A percentile compares a stretch with the other conserved stretches of the same genome.
These are phyloP conservation scores for Termitomyces sp. DNA, from an alignment of 768 basidiomycete genomes.

Conservation along the genomic window DNA sequence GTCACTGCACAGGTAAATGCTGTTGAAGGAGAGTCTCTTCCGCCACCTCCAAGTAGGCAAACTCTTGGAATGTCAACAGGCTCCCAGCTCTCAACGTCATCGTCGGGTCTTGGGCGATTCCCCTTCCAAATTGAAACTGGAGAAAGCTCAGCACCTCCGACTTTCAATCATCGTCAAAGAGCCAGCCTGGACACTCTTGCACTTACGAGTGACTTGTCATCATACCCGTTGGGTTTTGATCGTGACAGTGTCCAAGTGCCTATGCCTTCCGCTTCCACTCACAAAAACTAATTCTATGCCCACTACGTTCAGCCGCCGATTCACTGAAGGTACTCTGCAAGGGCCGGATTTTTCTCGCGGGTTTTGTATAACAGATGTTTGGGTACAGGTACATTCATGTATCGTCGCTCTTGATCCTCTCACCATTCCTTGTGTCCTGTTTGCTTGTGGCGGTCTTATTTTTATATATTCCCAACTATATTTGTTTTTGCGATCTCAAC, in stretches of 20 bases:
- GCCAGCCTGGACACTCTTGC: slow-evolving; percentile 85
- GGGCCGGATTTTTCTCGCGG: slow-evolving; percentile 10
- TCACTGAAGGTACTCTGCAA: slow-evolving; percentile 2
- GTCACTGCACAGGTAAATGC: slow-evolving; percentile 10
- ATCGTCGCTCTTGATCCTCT: neutral
- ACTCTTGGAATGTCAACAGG: slow-evolving; percentile 68
- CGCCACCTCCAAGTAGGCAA: slow-evolving; percentile 54
- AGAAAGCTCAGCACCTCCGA: slow-evolving; percentile 27
- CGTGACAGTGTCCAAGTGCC: slow-evolving; percentile 31
- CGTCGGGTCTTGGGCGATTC: slow-evolving; percentile 79
- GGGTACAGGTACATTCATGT: slow-evolving; percentile 4
- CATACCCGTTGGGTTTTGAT: slow-evolving; percentile 80
- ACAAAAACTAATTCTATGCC: slow-evolving; percentile 10
- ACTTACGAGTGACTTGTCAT: slow-evolving; percentile 75
- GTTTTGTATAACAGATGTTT: slow-evolving; percentile 12
- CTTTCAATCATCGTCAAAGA: slow-evolving; percentile 49
- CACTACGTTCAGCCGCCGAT: neutral
- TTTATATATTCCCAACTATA: neutral
- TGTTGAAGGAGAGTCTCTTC: slow-evolving; percentile 25
- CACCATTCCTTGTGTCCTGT: neutral
- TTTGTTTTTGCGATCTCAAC: slow-evolving; percentile 7
- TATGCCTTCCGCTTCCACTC: slow-evolving; percentile 17
- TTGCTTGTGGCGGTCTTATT: neutral
- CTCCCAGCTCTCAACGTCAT: slow-evolving; percentile 73
- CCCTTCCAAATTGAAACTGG: slow-evolving; percentile 82